Conservation (phyloP, 2,329 filamentous ascomycete species). For the Botrytis aclada region DNA sequence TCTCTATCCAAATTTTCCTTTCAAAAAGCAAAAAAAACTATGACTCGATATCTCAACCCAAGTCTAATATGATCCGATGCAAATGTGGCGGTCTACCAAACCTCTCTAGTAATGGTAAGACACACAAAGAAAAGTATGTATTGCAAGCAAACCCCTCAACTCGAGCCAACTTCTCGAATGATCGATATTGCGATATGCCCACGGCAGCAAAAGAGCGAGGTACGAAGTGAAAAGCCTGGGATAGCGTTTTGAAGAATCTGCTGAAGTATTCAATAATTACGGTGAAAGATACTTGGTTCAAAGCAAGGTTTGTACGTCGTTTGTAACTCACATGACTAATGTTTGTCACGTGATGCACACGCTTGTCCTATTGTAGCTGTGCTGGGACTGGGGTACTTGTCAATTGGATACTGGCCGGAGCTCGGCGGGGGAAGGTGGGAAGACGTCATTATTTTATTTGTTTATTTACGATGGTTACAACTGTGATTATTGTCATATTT, state of each 20-base stretch:
- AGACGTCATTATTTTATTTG: neutral
- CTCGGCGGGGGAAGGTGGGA: neutral
- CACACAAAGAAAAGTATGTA: neutral
- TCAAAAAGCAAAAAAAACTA: neutral
- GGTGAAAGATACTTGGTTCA: conserved; percentile 8
- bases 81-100: conserved; percentile 8
- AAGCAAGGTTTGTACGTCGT: neutral
- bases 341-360: neutral
- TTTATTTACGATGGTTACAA: neutral
- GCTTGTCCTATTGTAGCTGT: neutral
- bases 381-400: neutral
- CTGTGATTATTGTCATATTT: neutral
- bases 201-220: neutral
- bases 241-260: neutral
- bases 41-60: neutral
- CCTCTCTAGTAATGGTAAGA: neutral
- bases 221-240: neutral
- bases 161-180: conserved; percentile 13
- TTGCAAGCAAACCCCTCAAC: neutral
- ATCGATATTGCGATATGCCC: neutral
- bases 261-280: neutral
- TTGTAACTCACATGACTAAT: conserved; percentile 3
- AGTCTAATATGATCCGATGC: neutral
- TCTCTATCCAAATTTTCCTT: neutral
- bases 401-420: neutral